Percentiles rank a stretch among this genome's conserved stretches.
Conservation (phyloP, 768 basidiomycete species). For the Neoboletus subvelutipes region DNA sequence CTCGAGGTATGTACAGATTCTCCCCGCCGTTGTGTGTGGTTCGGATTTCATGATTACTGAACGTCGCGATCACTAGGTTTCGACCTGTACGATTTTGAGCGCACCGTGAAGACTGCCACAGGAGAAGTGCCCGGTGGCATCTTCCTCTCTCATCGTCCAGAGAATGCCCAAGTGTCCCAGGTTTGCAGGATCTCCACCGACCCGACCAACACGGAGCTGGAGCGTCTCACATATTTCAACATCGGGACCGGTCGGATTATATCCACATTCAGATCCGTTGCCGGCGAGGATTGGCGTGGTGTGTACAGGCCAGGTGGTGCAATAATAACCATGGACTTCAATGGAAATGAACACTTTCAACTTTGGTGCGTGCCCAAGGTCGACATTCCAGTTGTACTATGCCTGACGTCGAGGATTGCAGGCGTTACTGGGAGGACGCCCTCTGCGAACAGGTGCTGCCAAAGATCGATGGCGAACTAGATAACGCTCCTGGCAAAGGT, state of each 20-base stretch:
- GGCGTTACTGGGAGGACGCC: constrained; percentile 45
- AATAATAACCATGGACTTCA: constrained; percentile 41
- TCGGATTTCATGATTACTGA: not conserved
- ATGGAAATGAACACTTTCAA: constrained; percentile 42
- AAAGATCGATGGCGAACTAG: constrained; percentile 37
- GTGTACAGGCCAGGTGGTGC: constrained; percentile 36
- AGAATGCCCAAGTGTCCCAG: constrained; percentile 38
- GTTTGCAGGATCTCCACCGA: constrained; percentile 36
- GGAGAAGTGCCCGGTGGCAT: constrained; percentile 22
- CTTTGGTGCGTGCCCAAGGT: constrained; percentile 32
- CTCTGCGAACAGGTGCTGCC: constrained; percentile 28
- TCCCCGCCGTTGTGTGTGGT: not conserved
- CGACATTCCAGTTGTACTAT: not conserved
- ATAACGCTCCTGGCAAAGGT: constrained; percentile 39
- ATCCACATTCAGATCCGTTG: constrained; percentile 30
- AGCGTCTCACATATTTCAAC: constrained; percentile 41
- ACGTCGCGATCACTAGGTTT: constrained; percentile 25
- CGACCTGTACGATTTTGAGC: constrained; percentile 28
- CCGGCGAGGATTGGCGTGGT: constrained; percentile 43
- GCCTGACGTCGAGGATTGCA: constrained; percentile 6
- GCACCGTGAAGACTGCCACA: constrained; percentile 9
- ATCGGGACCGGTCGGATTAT: constrained; percentile 39
- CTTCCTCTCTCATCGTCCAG: constrained; percentile 40
- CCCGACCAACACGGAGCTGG: constrained; percentile 24
- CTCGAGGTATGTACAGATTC: constrained; percentile 27